Evolutionary conservation across 768 basidiomycete genomes (phyloP), one percentile per base, ranked within the genome.

Genomic region (Mycena epipterygia): DNA sequence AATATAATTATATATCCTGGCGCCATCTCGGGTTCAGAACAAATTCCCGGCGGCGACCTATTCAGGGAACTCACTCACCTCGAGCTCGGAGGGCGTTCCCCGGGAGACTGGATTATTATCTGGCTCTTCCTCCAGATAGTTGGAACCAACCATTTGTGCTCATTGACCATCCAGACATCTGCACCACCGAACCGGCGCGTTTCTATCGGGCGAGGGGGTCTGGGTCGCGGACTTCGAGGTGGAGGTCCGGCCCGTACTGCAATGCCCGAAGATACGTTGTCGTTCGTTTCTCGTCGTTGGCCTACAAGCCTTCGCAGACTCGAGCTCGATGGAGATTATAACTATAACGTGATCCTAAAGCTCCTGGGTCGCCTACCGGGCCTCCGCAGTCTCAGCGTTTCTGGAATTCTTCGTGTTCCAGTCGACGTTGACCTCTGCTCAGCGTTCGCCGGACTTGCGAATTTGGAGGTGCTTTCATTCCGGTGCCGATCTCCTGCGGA

Each of bases 1-100:
- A 37, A 37, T 48, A 8, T 21, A 48, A 25, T 5, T 21, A 19
- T 5, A n/a, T 6, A 7, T n/a, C 17, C 8, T 8, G 3, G 5
- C 46, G 5, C 7, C 21, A 3, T 7, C 21, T 44, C 29, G 5
- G 44, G 44, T 27, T 42, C 27, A 23, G 25, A 19, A n/a, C 16
- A 2, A 9, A 44, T 12, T 21, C 21, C 39, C 37, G n/a, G 33
- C 11, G 25, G 27, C 4, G 23, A 33, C 6, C 39, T 65, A 2
- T 65, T 65, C 64, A 19, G 17, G 25, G 30, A 65, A 6, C 53
- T 65, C 2, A 65, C 53, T 14, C 44, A 56, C 19, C 64, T 65
- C 23, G n/a, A 33, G 32, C 53, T 65, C 32, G n/a, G 33, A 5
- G 41, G 52, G 5, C 27, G 44, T 42, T 29, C 27, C 42, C n/a